Conservation (phyloP, 2,329 filamentous ascomycete species). For the Neocatenulostroma microsporum region DNA sequence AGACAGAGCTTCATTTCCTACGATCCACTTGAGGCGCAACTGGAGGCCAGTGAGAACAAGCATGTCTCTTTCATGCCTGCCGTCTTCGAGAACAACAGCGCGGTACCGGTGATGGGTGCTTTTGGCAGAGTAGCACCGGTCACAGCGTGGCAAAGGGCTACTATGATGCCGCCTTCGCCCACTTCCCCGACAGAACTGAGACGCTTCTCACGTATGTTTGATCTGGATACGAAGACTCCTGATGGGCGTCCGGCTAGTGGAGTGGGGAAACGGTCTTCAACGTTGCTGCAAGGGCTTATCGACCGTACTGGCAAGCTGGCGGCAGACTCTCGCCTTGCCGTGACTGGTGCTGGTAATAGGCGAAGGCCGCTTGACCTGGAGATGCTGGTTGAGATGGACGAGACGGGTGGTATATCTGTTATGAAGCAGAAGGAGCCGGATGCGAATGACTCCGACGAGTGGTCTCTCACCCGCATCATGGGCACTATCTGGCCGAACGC, state of each 20-base stretch:
- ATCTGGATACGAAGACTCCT: too few species aligned
- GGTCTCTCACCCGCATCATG: conserved; percentile 6
- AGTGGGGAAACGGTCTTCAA: conserved; percentile 5
- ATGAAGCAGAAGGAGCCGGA: conserved; percentile 7
- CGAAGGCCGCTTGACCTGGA: background rate
- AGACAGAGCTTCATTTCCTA: conserved; percentile 7
- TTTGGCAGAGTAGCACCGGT: conserved; percentile 7
- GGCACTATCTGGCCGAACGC: conserved; percentile 64
- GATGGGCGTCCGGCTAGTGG: too few species aligned
- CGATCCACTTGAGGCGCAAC: conserved; percentile 23
- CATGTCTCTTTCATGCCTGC: conserved; percentile 20
- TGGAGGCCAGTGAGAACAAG: conserved; percentile 22
- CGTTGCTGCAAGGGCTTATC: conserved; percentile 16
- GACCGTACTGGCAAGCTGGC: conserved; percentile 16
- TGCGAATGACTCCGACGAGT: conserved; percentile 6
- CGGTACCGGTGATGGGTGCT: conserved; percentile 18
- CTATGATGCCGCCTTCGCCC: conserved; percentile 1
- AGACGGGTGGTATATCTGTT: background rate
- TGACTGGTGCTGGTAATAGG: background rate
- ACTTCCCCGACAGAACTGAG: background rate
- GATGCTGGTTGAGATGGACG: background rate
- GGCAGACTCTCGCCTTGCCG: conserved; percentile 4
- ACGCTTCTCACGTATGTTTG: background rate
- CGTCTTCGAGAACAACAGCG: conserved; percentile 20
- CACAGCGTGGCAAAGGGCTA: conserved; percentile 14